Evolutionary conservation across 2,329 filamentous ascomycete genomes (phyloP).

Genomic region (Helicocarpus griseus): DNA sequence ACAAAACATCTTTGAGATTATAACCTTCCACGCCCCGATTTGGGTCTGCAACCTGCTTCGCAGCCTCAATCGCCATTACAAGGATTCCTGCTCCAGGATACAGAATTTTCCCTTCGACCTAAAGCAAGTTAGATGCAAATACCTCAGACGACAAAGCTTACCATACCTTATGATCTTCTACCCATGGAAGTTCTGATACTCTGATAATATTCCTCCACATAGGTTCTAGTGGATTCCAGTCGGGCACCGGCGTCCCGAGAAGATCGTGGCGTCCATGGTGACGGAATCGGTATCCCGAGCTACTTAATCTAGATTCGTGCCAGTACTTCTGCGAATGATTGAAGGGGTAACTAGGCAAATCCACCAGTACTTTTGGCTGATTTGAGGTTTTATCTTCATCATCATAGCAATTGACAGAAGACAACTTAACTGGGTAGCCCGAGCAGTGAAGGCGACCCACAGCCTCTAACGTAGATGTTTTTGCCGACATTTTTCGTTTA

Average conservation of each 20-base stretch:
- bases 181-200: conserved; percentile 29
- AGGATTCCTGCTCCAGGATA: conserved; percentile 19
- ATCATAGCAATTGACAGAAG: background rate
- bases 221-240: conserved; percentile 19
- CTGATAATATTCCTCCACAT: conserved; percentile 40
- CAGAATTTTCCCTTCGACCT: conserved; percentile 14
- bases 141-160: background rate
- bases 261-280: conserved; percentile 17
- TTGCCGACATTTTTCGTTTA: background rate
- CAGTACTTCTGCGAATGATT: conserved; percentile 32
- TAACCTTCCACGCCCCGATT: conserved; percentile 9
- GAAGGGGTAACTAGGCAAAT: conserved; percentile 35
- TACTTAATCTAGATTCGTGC: conserved; percentile 26
- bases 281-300: conserved; percentile 19
- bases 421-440: background rate
- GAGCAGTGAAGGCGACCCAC: background rate
- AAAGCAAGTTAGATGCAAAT: too few species aligned
- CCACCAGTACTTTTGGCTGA: conserved; percentile 14
- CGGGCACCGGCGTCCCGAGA: conserved; percentile 15
- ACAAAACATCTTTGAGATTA: background rate
- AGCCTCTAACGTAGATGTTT: background rate
- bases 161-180: conserved; percentile 36
- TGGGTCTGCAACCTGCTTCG: conserved; percentile 12
- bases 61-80: conserved; percentile 17
- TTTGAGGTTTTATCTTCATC: background rate